Percentiles rank a stretch among this genome's conserved stretches.
These are phyloP conservation scores for Acrodontium crateriforme DNA, from an alignment of 2,329 filamentous ascomycete genomes.

Conservation along the genomic window DNA sequence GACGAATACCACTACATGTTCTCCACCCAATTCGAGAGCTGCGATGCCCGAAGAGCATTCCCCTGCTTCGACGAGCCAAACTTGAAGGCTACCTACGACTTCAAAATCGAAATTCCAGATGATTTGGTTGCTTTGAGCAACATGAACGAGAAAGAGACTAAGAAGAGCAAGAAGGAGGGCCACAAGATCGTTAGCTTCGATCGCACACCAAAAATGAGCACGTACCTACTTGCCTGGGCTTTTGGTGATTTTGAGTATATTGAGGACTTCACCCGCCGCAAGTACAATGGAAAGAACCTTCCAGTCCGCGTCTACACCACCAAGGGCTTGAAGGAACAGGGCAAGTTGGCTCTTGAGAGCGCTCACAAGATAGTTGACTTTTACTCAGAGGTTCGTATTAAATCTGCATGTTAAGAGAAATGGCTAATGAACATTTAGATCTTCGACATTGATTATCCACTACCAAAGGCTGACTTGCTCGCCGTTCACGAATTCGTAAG, in stretches of 20 bases:
- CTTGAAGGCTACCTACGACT: constrained; percentile 89
- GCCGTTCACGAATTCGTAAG: constrained; percentile 85
- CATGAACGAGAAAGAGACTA: constrained; percentile 73
- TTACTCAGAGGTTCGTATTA: constrained; percentile 63
- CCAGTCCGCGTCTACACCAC: constrained; percentile 95
- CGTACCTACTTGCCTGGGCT: constrained; percentile 79
- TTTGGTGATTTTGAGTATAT: constrained; percentile 95
- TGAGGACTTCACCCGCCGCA: constrained; percentile 76
- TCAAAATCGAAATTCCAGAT: constrained; percentile 79
- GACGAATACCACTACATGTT: constrained; percentile 54
- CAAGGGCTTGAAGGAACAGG: constrained; percentile 84
- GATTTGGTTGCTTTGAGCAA: constrained; percentile 85
- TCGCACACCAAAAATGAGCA: constrained; percentile 79
- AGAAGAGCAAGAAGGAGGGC: constrained; percentile 52
- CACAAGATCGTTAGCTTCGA: constrained; percentile 63
- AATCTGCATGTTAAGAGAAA: background rate
- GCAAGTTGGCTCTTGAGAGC: constrained; percentile 75
- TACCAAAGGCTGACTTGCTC: constrained; percentile 82
- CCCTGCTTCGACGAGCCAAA: constrained; percentile 98
- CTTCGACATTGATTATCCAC: constrained; percentile 82
- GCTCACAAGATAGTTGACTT: constrained; percentile 90
- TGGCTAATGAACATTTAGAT: constrained; percentile 30
- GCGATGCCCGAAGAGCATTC: constrained; percentile 86
- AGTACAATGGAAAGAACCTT: constrained; percentile 80
- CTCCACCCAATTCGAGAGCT: constrained; percentile 95